phyloP scores from a whole-genome alignment of 768 basidiomycete genomes.

The Tubosaeta sp. region DNA sequence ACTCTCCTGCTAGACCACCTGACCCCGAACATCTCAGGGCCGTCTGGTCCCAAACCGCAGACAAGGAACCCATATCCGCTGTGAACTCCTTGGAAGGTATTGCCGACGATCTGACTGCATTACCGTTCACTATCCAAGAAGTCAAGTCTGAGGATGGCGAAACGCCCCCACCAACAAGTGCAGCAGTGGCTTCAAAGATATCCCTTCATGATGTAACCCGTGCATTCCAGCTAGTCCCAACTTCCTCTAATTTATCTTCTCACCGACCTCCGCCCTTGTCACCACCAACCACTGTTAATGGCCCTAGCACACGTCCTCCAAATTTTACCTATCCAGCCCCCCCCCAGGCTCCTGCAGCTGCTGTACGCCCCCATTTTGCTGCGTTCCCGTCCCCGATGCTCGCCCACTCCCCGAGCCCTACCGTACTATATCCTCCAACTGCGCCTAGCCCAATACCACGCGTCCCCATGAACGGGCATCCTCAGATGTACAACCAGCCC shows the following conservation, averaged over 20 bases:
- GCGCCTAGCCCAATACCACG: slow-evolving; percentile 62
- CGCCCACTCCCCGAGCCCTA: slow-evolving; percentile 65
- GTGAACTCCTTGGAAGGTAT: slow-evolving; percentile 84
- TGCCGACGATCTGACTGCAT: slow-evolving; percentile 71
- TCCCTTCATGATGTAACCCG: slow-evolving; percentile 79
- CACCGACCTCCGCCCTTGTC: slow-evolving; percentile 45
- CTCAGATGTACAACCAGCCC: slow-evolving; percentile 55
- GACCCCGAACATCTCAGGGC: slow-evolving; percentile 85
- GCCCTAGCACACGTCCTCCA: slow-evolving; percentile 25
- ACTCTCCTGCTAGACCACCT: slow-evolving; percentile 62
- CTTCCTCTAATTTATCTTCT: slow-evolving; percentile 45
- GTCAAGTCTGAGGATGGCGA: slow-evolving; percentile 85
- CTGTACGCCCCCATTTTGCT: slow-evolving; percentile 53
- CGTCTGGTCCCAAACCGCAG: slow-evolving; percentile 77
- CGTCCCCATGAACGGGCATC: slow-evolving; percentile 59
- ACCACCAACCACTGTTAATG: slow-evolving; percentile 46
- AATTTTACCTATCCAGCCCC: slow-evolving; percentile 33
- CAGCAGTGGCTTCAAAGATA: slow-evolving; percentile 63
- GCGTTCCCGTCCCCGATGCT: slow-evolving; percentile 67
- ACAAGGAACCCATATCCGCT: slow-evolving; percentile 59
- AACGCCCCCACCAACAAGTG: slow-evolving; percentile 64
- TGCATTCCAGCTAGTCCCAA: slow-evolving; percentile 83
- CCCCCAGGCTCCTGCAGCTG: slow-evolving; percentile 40
- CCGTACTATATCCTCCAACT: slow-evolving; percentile 62
- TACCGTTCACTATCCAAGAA: slow-evolving; percentile 80